These are phyloP conservation scores for Umbelopsis sp. DNA, from an alignment of 192 early-diverging fungal species.

Conservation along the genomic window DNA sequence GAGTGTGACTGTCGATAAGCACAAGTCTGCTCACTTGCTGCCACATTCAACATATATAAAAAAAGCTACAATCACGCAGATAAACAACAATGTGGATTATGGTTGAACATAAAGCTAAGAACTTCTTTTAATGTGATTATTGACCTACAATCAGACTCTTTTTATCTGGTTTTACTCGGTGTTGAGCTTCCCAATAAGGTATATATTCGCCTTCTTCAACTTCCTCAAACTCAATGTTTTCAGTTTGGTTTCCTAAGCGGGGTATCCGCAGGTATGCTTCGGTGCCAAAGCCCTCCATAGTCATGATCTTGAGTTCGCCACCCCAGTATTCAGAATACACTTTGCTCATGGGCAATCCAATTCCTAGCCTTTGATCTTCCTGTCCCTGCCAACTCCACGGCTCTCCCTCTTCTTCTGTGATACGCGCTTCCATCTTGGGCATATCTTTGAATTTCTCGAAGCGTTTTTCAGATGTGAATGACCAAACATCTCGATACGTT, in stretches of 20 bases:
- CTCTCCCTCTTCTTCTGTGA: constrained; percentile 43
- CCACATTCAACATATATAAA: no score
- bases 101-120: no score
- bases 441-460: constrained; percentile 74
- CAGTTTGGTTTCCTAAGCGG: constrained; percentile 67
- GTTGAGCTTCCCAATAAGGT: background rate
- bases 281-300: constrained; percentile 88
- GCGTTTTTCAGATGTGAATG: constrained; percentile 56
- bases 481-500: constrained; percentile 10
- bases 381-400: constrained; percentile 14
- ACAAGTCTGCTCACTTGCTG: no score
- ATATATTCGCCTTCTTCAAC: constrained; percentile 4
- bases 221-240: constrained; percentile 49
- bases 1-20: no score
- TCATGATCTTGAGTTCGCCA: constrained; percentile 76
- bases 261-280: constrained; percentile 88
- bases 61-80: no score
- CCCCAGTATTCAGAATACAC: constrained; percentile 98
- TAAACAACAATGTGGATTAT: no score
- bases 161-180: background rate
- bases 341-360: constrained; percentile 88
- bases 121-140: background rate
- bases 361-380: constrained; percentile 62
- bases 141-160: constrained; percentile 3
- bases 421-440: constrained; percentile 76